phyloP scores from a whole-genome alignment of 352 stramenopile species.

The Pseudoperonospora humuli region DNA sequence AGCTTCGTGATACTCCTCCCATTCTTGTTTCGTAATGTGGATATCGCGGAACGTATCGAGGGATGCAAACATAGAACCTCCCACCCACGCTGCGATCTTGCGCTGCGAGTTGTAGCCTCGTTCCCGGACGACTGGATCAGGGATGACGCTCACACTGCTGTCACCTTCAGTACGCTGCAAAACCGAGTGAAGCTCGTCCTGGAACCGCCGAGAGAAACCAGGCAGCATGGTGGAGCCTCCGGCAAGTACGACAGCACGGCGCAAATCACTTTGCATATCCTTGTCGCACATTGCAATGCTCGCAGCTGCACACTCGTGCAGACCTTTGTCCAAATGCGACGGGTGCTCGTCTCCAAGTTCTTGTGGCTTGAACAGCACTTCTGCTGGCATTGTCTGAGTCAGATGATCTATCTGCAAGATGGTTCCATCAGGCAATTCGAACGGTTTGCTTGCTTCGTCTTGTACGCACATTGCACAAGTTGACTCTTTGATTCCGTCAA shows the following conservation, averaged over 20 bases:
- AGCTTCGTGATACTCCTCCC: constrained; percentile 62
- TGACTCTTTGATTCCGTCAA: neutral
- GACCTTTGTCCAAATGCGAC: constrained; percentile 39
- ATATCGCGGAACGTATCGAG: too few species aligned
- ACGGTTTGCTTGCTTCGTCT: constrained; percentile 32
- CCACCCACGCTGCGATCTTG: too few species aligned
- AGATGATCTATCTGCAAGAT: constrained; percentile 74
- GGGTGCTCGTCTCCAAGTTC: constrained; percentile 92
- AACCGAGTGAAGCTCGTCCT: constrained; percentile 44
- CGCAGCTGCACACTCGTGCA: constrained; percentile 79
- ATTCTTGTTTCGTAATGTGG: too few species aligned
- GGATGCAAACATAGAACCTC: too few species aligned
- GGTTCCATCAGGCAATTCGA: constrained; percentile 76
- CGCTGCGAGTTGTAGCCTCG: constrained; percentile 84
- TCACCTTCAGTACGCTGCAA: constrained; percentile 13
- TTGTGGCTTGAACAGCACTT: constrained; percentile 79
- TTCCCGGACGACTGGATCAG: constrained; percentile 65
- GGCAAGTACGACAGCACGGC: constrained; percentile 65
- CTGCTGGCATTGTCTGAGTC: constrained; percentile 56
- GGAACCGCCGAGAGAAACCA: constrained; percentile 74
- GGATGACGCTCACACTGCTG: constrained; percentile 55
- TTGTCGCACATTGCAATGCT: constrained; percentile 85
- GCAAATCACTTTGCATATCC: constrained; percentile 75
- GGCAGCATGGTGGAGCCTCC: constrained; percentile 82
- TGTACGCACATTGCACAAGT: too few species aligned